Base-by-base conservation (phyloP, 352 stramenopile species). In the Aphanomyces astaci region DNA sequence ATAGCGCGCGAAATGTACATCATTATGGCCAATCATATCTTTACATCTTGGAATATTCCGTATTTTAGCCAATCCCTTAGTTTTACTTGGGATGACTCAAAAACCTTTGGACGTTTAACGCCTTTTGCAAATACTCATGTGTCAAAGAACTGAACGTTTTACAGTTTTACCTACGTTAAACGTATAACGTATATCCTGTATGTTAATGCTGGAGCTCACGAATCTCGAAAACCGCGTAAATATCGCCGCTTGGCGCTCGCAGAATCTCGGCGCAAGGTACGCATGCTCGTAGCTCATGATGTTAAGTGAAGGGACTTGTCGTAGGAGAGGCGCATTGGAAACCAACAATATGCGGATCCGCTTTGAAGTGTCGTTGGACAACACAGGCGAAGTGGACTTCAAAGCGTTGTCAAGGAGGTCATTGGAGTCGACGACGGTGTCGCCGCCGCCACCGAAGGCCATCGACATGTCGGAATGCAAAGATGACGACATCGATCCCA, bases 331-430 rank as follows among this genome's bases (percentile, higher is more conserved):
- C 13, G 22, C 45, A 53, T 53, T 53, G 30, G 22, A 19, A 5
- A 30, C 22, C 22, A 15, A 27, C 48, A 49, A 33, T 33, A 68
- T 68, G 62, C 62, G 62, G 3, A 43, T 68, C 22, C 62, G 62
- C 13, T 68, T 68, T 28, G 15, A 68, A n/a, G 62, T 68, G 24
- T 68, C 62, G 28, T 45, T 68, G 2, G 62, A 68, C 4, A 59
- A n/a, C 24, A 46, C 62, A 13, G 49, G 49, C n/a, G 86, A 92
- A 70, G 81, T 92, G 64, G 87, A 87, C 76, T 92, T 86, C 40
- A 87, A 87, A 71, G 76, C 82, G 51, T 79, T 94, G 13, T 60
- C 51, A 39, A 32, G 5, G n/a, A 59, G 22, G n/a, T n/a, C n/a
- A 36, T 59, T 59, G 24, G 19, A 59, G 24, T 30, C 51, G 30